These are phyloP conservation scores for Sclerotinia sclerotiorum DNA, from an alignment of 2,329 filamentous ascomycete genomes.

Conservation along the genomic window DNA sequence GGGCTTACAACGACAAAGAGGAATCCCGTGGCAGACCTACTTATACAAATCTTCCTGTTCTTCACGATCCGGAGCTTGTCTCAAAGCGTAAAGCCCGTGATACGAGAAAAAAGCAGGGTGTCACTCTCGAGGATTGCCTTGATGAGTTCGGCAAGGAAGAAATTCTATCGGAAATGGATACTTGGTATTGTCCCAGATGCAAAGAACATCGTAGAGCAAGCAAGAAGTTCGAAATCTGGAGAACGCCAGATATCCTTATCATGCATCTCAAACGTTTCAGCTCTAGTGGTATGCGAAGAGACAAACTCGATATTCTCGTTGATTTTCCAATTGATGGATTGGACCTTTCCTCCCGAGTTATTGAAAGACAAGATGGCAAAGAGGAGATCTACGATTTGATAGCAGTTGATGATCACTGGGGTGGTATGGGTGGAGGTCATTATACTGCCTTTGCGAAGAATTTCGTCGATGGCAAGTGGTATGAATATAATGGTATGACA, in stretches of 20 bases:
- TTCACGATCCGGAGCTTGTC: constrained; percentile 64
- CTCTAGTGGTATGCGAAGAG: constrained; percentile 74
- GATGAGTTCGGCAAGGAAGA: constrained; percentile 94
- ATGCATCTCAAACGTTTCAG: constrained; percentile 96
- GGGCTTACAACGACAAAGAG: constrained; percentile 32
- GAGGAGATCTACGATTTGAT: constrained; percentile 88
- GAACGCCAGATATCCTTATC: constrained; percentile 89
- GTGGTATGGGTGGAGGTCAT: constrained; percentile 88
- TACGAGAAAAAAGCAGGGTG: constrained; percentile 69
- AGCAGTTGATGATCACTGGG: constrained; percentile 93
- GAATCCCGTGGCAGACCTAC: constrained; percentile 57
- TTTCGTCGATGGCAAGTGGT: constrained; percentile 86
- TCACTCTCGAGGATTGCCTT: constrained; percentile 85
- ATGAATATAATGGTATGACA: constrained; percentile 87
- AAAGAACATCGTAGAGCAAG: constrained; percentile 89
- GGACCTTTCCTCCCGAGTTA: constrained; percentile 76
- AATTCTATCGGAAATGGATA: constrained; percentile 89
- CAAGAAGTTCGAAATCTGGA: constrained; percentile 98
- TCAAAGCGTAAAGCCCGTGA: constrained; percentile 62
- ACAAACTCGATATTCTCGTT: constrained; percentile 88
- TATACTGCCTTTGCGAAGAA: constrained; percentile 96
- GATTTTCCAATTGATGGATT: constrained; percentile 89
- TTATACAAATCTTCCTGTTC: constrained; percentile 47
- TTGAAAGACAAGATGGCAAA: constrained; percentile 78
- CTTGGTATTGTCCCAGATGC: constrained; percentile 96